These are phyloP conservation scores for Mimosa pudica DNA, from an alignment of 306 rosid species.

Conservation along the genomic window DNA sequence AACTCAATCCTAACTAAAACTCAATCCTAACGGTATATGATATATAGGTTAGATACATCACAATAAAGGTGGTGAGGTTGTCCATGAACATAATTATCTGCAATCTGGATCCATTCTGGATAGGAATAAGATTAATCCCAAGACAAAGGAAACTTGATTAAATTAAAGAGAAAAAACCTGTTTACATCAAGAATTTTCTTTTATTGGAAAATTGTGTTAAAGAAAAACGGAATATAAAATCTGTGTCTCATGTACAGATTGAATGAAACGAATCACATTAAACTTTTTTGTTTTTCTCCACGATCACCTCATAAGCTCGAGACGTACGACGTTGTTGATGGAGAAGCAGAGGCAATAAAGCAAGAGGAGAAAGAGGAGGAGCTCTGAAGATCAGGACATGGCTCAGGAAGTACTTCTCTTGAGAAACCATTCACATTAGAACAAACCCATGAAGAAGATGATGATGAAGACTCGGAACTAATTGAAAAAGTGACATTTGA, in stretches of 20 bases:
- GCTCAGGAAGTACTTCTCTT: conserved; percentile 44
- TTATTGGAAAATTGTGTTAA: conserved; percentile 50
- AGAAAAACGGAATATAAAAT: conserved; percentile 37
- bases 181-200: conserved; percentile 36
- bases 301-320: conserved; percentile 39
- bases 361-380: conserved; percentile 41
- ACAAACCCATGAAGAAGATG: conserved; percentile 58
- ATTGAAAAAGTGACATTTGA: conserved; percentile 49
- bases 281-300: not conserved
- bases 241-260: conserved; percentile 53
- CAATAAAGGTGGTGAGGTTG: conserved; percentile 43
- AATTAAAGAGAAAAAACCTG: conserved; percentile 28
- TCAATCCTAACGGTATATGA: no score
- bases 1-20: no score
- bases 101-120: conserved; percentile 28
- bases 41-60: not conserved
- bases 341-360: conserved; percentile 27
- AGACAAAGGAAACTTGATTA: conserved; percentile 37
- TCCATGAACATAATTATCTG: conserved; percentile 23
- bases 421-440: conserved; percentile 50
- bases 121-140: conserved; percentile 4
- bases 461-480: conserved; percentile 27
- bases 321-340: conserved; percentile 24
- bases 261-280: conserved; percentile 42
- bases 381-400: conserved; percentile 50